These are phyloP conservation scores for barrel medic (Medicago truncatula) DNA, from an alignment of 306 rosid genomes.

Conservation along the genomic window DNA sequence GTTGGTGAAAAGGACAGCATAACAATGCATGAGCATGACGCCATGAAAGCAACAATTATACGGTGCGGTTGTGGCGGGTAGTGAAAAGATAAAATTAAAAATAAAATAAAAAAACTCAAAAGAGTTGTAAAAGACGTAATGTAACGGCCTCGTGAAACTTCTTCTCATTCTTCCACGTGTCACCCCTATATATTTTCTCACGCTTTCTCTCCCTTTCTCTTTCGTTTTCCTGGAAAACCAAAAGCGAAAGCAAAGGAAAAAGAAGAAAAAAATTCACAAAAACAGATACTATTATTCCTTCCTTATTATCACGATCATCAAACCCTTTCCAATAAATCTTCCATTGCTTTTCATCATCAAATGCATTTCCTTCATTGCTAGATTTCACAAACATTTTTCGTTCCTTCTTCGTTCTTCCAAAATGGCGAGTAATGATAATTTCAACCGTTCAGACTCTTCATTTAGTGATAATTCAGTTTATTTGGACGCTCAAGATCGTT, in stretches of 20 bases:
- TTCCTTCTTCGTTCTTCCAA: constrained; percentile 1
- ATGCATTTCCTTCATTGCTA: background rate
- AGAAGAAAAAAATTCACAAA: background rate
- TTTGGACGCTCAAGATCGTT: constrained; percentile 39
- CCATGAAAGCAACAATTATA: background rate
- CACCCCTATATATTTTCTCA: constrained; percentile 8
- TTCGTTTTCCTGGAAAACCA: background rate
- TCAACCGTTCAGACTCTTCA: constrained; percentile 39
- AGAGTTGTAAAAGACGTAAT: constrained; percentile 2
- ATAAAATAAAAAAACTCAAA: background rate
- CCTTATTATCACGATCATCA: constrained; percentile 17
- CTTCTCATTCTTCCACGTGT: constrained; percentile 42
- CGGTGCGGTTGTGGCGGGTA: background rate
- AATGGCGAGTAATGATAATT: constrained; percentile 42
- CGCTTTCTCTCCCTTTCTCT: constrained; percentile 16
- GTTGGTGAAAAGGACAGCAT: background rate
- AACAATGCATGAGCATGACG: background rate
- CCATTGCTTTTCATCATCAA: background rate
- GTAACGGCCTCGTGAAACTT: constrained; percentile 15
- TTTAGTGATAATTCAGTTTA: constrained; percentile 53
- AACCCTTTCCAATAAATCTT: constrained; percentile 9
- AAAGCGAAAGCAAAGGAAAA: background rate
- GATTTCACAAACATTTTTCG: background rate
- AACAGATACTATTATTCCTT: constrained; percentile 34
- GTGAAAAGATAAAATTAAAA: background rate